These are phyloP conservation scores for Coemansia sp. DNA, from an alignment of 192 early-diverging fungal genomes.

Conservation along the genomic window DNA sequence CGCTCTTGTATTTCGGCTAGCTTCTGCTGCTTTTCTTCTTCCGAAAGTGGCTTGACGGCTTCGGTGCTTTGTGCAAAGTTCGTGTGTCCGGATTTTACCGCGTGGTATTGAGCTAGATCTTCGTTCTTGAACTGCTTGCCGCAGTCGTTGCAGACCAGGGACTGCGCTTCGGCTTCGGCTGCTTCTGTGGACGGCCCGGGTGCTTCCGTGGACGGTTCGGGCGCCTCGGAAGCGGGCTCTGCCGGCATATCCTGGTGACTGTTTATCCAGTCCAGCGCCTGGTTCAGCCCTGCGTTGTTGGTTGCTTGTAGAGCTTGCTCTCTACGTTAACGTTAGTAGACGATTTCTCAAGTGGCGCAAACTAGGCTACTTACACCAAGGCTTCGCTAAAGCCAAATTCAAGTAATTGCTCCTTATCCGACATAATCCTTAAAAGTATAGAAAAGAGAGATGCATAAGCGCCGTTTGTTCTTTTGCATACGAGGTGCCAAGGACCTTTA, in stretches of 20 bases:
- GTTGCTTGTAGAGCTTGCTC: conserved; percentile 47
- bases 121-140: conserved; percentile 60
- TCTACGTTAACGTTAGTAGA: conserved; percentile 1
- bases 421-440: conserved; percentile 15
- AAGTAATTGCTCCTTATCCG: conserved; percentile 36
- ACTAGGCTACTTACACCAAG: conserved; percentile 31
- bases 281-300: conserved; percentile 37
- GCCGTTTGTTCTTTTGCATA: not conserved
- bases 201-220: conserved; percentile 11
- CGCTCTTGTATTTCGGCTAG: conserved; percentile 59
- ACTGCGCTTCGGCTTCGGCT: conserved; percentile 26
- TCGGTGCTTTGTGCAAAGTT: conserved; percentile 68
- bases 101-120: conserved; percentile 62
- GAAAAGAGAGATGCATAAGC: conserved; percentile 2
- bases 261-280: conserved; percentile 51
- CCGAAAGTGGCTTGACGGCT: conserved; percentile 66
- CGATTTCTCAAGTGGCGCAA: not conserved
- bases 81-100: conserved; percentile 61
- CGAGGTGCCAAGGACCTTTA: too few relatives aligned
- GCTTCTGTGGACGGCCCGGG: not conserved
- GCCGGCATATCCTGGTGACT: conserved; percentile 25
- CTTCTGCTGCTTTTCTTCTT: conserved; percentile 70
- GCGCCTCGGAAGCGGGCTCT: conserved; percentile 8
- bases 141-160: conserved; percentile 64
- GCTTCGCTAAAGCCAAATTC: conserved; percentile 46